Evolutionary conservation across 2,329 filamentous ascomycete genomes (phyloP), one percentile per base, ranked within the genome.

Genomic region (Massarina eburnea): DNA sequence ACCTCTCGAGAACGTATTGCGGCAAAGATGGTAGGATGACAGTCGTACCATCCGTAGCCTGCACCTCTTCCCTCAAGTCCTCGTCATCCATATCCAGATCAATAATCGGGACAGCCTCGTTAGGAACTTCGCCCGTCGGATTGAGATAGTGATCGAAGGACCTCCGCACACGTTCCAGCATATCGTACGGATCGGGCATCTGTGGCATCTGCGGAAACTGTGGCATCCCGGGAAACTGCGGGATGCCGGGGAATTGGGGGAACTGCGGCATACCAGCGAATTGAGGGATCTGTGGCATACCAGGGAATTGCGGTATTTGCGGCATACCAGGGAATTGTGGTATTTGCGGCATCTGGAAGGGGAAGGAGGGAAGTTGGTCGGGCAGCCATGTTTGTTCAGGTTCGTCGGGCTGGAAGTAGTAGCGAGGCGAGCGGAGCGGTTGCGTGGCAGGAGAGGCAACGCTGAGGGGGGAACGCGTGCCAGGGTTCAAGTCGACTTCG

Each of bases 101-200:
- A 15, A 71, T 68, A 41, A 67, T 63, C 1, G 66, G 64, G 5
- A 67, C 64, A 24, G 63, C 58, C 37, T 68, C 64, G 4, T 54
- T 57, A 35, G 61, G 55, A 8, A 67, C 48, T 45, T 68, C 64
- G 10, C 62, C 66, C 8, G 64, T 64, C 2, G 64, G 64, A 38
- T 77, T 73, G 27, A 75, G 64, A 56, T 76, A 76, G 9, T 63
- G 71, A 26, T 71, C 71, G 17, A 77, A 65, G 27, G 72, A 73
- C 22, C 55, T 60, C 12, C 64, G 63, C 14, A 70, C 58, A 10
- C 67, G 65, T 39, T 69, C 66, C 15, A 70, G 46, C 43, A 70
- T 51, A 42, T 70, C 63, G 41, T 66, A 66, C 14, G 67, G 61
- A 41, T 67, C 64, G 22, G 62, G 62, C 51, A 66, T 61, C 20